Conservation (phyloP, 805 yeast genomes). For the Komagataella pseudopastoris region DNA sequence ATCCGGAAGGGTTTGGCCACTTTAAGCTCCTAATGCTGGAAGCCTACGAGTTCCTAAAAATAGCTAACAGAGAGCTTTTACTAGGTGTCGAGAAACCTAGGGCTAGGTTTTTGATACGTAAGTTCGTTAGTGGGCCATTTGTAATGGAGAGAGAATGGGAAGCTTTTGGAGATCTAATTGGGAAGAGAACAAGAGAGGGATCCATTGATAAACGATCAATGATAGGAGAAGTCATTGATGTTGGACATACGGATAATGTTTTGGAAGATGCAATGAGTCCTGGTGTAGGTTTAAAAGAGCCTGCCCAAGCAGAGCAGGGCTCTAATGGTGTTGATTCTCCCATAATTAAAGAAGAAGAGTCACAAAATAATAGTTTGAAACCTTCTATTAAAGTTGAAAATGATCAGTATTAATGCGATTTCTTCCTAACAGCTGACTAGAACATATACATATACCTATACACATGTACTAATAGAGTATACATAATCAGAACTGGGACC, state of each 20-base stretch:
- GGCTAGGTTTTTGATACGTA: neutral
- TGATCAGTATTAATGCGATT: neutral
- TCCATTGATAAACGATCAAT: neutral
- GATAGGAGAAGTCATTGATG: neutral
- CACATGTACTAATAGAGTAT: too few relatives aligned
- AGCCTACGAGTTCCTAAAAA: neutral
- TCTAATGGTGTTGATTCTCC: neutral
- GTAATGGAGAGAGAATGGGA: neutral
- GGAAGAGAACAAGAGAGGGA: neutral
- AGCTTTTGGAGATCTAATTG: conserved; percentile 1
- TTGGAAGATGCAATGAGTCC: neutral
- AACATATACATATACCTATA: too few relatives aligned
- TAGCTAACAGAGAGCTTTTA: conserved; percentile 1
- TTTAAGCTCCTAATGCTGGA: neutral
- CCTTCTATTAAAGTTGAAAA: neutral
- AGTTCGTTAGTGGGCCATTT: conserved; percentile 1
- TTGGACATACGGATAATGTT: neutral
- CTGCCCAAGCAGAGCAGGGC: neutral
- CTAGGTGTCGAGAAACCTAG: neutral
- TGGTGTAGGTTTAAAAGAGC: neutral
- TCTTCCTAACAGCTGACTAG: neutral
- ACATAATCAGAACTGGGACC: too few relatives aligned
- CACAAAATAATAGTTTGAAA: neutral
- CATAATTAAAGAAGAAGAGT: neutral
- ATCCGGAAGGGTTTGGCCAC: neutral